Evolutionary conservation across 768 basidiomycete genomes (phyloP).

Genomic region (Agaricus subrufescens): DNA sequence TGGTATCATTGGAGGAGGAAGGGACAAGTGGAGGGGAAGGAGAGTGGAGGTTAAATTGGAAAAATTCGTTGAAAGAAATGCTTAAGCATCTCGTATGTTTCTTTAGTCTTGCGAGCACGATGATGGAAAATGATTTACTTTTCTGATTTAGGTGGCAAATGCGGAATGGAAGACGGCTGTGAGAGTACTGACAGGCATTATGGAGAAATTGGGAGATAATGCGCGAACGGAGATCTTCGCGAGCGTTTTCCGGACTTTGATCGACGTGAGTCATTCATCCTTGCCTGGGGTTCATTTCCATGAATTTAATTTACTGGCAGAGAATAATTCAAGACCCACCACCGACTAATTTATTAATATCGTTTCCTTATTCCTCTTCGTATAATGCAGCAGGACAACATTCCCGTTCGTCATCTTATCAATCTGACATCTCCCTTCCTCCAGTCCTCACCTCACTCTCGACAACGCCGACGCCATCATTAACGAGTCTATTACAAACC

Average conservation of each 20-base stretch:
- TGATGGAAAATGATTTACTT: neutral
- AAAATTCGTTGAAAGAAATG: conserved; percentile 15
- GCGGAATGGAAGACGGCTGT: conserved; percentile 1
- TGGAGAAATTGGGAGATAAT: neutral
- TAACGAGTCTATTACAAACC: conserved; percentile 47
- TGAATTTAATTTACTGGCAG: conserved; percentile 24
- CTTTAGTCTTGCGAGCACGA: neutral
- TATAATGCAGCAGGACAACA: neutral
- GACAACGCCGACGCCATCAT: neutral
- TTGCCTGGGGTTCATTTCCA: conserved; percentile 17
- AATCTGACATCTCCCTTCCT: neutral
- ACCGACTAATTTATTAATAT: conserved; percentile 27
- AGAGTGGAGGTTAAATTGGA: no score
- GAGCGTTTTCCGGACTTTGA: neutral
- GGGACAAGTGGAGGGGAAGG: conserved; percentile 15
- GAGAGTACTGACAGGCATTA: neutral
- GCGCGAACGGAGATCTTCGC: neutral
- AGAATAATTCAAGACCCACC: conserved; percentile 53
- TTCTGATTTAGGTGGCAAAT: neutral
- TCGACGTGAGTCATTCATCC: conserved; percentile 15
- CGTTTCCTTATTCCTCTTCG: neutral
- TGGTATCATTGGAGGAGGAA: neutral
- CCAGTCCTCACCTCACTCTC: neutral
- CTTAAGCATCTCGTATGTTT: conserved; percentile 18
- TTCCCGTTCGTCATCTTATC: neutral